Evolutionary conservation across 192 early-diverging fungal species (phyloP).

Genomic region (Coemansia sp.): DNA sequence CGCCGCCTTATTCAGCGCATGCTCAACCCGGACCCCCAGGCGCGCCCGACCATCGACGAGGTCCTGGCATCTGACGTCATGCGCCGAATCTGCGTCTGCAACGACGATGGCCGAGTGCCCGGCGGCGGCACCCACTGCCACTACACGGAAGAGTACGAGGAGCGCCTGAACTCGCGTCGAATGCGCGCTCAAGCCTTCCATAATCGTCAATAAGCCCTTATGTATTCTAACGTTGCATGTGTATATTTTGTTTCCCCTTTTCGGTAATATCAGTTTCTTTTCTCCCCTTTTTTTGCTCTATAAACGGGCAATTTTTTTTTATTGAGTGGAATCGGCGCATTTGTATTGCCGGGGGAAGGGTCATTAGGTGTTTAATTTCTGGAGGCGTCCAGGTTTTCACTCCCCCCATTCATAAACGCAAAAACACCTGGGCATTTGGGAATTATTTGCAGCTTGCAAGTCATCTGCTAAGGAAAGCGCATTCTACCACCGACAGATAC

Average conservation of each 20-base stretch:
- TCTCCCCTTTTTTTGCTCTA: background rate
- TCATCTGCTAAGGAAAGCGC: no score
- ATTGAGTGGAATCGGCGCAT: no score
- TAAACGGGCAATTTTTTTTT: background rate
- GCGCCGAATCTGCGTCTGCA: slow-evolving; percentile 63
- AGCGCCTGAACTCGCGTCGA: slow-evolving; percentile 40
- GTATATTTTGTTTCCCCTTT: no score
- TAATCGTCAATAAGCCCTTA: background rate
- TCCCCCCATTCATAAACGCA: no score
- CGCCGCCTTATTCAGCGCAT: slow-evolving; percentile 74
- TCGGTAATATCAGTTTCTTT: no score
- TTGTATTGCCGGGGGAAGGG: no score
- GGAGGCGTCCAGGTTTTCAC: no score
- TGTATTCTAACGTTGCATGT: no score
- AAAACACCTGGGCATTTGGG: no score
- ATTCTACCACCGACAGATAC: no score
- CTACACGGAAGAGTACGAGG: slow-evolving; percentile 56
- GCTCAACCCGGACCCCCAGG: slow-evolving; percentile 73
- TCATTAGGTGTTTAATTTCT: no score
- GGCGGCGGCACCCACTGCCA: slow-evolving; percentile 42
- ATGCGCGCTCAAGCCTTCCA: slow-evolving; percentile 48
- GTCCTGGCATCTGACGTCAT: slow-evolving; percentile 78
- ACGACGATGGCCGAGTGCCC: slow-evolving; percentile 40
- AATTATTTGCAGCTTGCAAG: no score
- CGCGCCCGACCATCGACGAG: slow-evolving; percentile 66